Percentiles rank a stretch among this genome's conserved stretches.
Evolutionary conservation across 257 asterid genomes (phyloP).

Genomic region (Datura wrightii): DNA sequence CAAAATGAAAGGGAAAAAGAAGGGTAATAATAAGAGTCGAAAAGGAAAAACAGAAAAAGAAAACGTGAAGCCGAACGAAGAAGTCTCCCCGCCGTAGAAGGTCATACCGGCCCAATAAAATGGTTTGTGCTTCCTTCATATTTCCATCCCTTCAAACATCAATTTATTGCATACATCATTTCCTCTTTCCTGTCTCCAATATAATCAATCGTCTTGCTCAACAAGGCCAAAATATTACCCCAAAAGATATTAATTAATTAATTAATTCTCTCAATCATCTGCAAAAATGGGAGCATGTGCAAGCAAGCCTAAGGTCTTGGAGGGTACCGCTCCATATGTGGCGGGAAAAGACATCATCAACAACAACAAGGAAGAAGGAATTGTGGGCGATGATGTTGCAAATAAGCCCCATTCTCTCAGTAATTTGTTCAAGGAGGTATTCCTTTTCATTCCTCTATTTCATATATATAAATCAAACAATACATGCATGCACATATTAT

Average conservation of each 20-base stretch:
- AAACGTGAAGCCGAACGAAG: not conserved
- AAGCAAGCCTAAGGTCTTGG: constrained; percentile 28
- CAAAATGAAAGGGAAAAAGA: not conserved
- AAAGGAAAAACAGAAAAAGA: too few relatives aligned
- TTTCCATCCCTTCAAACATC: not conserved
- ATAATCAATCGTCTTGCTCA: not conserved
- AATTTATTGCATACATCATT: not conserved
- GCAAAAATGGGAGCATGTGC: constrained; percentile 26
- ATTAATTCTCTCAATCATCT: not conserved
- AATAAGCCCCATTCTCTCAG: constrained; percentile 54
- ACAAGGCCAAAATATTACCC: constrained; percentile 16
- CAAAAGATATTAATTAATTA: not conserved
- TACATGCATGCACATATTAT: too few relatives aligned
- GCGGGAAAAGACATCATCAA: constrained; percentile 31
- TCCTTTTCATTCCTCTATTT: not conserved
- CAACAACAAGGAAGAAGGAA: not conserved
- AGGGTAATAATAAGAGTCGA: not conserved
- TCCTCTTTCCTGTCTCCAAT: constrained; percentile 21
- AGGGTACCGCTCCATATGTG: constrained; percentile 27
- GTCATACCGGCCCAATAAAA: not conserved
- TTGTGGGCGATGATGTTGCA: constrained; percentile 31
- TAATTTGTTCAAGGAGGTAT: constrained; percentile 53
- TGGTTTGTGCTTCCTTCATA: not conserved
- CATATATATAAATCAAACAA: not conserved
- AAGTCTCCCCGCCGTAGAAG: constrained; percentile 12